Conservation (phyloP, 768 basidiomycete genomes). For the Leccinum barrowsii region DNA sequence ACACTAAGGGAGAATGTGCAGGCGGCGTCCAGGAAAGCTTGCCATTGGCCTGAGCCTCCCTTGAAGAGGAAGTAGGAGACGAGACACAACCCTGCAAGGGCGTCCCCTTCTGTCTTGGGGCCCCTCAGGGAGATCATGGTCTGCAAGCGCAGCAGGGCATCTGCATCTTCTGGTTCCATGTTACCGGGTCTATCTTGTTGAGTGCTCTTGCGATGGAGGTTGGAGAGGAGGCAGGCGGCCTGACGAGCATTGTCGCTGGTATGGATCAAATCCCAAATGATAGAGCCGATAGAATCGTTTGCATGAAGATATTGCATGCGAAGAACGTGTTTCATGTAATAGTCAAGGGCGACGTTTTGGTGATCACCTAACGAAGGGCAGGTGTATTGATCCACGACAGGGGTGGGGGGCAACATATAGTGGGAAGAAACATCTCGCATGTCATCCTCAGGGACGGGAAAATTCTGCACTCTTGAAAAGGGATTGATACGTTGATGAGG, state of each 20-base stretch:
- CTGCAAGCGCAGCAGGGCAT: conserved; percentile 26
- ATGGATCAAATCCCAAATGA: conserved; percentile 53
- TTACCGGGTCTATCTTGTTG: conserved; percentile 22
- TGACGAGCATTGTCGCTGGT: conserved; percentile 45
- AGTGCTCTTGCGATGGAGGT: conserved; percentile 44
- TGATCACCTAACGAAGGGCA: conserved; percentile 12
- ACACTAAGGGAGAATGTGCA: conserved; percentile 49
- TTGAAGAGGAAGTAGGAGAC: conserved; percentile 77
- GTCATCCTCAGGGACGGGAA: conserved; percentile 12
- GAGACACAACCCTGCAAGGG: conserved; percentile 73
- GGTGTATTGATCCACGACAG: conserved; percentile 8
- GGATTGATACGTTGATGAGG: conserved; percentile 23
- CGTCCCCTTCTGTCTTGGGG: conserved; percentile 55
- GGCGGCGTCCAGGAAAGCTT: conserved; percentile 60
- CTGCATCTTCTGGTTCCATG: conserved; percentile 24
- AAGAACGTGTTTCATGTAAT: conserved; percentile 63
- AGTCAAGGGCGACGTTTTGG: conserved; percentile 24
- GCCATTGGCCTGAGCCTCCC: conserved; percentile 71
- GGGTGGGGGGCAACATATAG: conserved; percentile 8
- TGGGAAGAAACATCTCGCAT: conserved; percentile 21
- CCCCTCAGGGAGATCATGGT: conserved; percentile 16
- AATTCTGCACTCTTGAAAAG: conserved; percentile 23
- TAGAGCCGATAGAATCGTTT: conserved; percentile 40
- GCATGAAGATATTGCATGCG: conserved; percentile 69
- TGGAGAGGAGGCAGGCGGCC: conserved; percentile 61